Evolutionary conservation across 768 basidiomycete genomes (phyloP).

Genomic region (Scleroderma bovista): DNA sequence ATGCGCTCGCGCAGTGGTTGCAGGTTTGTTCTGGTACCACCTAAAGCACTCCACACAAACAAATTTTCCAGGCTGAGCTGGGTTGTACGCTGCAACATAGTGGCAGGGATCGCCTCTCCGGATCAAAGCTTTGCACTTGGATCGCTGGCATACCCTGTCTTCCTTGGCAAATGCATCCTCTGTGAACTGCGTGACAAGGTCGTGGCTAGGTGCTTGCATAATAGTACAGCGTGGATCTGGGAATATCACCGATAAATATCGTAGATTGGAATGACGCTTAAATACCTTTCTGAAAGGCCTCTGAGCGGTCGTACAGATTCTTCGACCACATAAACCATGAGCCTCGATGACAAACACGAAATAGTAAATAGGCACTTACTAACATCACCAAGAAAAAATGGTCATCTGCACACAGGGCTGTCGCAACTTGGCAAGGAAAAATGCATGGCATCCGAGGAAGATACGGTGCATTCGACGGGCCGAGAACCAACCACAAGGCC

Average conservation of each 20-base stretch:
- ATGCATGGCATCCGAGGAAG: no score
- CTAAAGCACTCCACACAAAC: slow-evolving; percentile 2
- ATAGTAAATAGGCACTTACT: no score
- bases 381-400: no score
- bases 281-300: background rate
- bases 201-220: background rate
- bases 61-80: background rate
- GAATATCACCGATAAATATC: background rate
- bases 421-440: no score
- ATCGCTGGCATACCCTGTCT: background rate
- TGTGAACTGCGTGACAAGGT: slow-evolving; percentile 4
- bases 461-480: no score
- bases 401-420: no score
- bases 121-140: background rate
- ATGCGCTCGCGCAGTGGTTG: background rate
- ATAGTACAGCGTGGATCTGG: background rate
- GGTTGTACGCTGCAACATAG: slow-evolving; percentile 1
- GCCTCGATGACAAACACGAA: no score
- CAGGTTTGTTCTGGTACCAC: background rate
- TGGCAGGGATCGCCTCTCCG: slow-evolving; percentile 1
- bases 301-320: no score
- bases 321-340: no score
- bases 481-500: no score
- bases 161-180: slow-evolving; percentile 3
- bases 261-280: background rate